phyloP scores from a whole-genome alignment of 129 eudicot genomes.

The Flaveria bidentis region DNA sequence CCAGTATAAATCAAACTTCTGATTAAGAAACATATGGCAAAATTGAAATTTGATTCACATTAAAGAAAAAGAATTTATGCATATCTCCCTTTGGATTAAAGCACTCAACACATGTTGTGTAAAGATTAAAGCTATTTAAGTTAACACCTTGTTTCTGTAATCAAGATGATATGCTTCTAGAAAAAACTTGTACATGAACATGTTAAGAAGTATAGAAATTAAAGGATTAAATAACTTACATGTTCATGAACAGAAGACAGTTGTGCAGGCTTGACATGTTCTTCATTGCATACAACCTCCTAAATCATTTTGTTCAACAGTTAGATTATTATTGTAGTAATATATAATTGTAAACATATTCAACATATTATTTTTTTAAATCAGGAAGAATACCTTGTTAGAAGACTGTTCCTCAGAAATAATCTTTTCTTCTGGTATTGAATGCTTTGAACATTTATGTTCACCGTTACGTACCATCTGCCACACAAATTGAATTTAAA shows the following conservation, averaged over 20 bases:
- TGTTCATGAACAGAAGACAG: conserved; percentile 55
- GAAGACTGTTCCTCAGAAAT: conserved; percentile 62
- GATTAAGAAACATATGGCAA: neutral
- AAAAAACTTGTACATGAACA: neutral
- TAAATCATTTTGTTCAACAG: neutral
- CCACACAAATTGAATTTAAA: conserved; percentile 1
- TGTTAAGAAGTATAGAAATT: neutral
- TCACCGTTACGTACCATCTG: conserved; percentile 89
- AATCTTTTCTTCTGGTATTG: conserved; percentile 60
- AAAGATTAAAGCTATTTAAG: neutral
- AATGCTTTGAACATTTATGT: conserved; percentile 57
- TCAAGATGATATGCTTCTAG: neutral
- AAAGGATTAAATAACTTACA: conserved; percentile 39
- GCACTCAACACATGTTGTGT: neutral
- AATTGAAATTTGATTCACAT: neutral
- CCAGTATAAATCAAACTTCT: neutral
- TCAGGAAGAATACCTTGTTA: conserved; percentile 28
- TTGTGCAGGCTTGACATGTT: conserved; percentile 34
- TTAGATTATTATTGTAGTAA: neutral
- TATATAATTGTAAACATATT: neutral
- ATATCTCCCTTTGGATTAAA: conserved; percentile 3
- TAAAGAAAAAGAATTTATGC: neutral
- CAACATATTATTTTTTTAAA: neutral
- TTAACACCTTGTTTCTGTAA: neutral
- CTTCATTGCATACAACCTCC: conserved; percentile 7